Percentiles rank a stretch among this genome's conserved stretches.
Evolutionary conservation across 805 yeast species (phyloP).

Genomic region (Candida awuae): DNA sequence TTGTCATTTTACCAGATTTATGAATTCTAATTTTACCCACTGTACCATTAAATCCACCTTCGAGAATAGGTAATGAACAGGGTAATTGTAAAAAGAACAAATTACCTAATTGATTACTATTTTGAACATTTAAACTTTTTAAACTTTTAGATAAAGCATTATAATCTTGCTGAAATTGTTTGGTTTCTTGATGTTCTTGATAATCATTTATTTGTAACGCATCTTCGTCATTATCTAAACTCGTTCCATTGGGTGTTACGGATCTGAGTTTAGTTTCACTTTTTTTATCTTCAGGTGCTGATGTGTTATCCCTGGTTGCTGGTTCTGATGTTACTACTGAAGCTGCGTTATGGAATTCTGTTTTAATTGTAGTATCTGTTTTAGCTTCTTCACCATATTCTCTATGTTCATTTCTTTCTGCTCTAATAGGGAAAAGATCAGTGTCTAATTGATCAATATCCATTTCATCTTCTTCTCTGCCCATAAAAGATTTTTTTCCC

Average conservation of each 20-base stretch:
- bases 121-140: slow-evolving; percentile 11
- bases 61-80: slow-evolving; percentile 21
- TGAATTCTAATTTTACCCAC: slow-evolving; percentile 73
- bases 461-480: slow-evolving; percentile 14
- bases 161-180: slow-evolving; percentile 33
- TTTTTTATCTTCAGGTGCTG: too few species aligned
- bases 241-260: slow-evolving; percentile 1
- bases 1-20: slow-evolving; percentile 72
- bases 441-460: slow-evolving; percentile 38
- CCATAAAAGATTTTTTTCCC: slow-evolving; percentile 3
- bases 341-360: slow-evolving; percentile 23
- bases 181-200: slow-evolving; percentile 31
- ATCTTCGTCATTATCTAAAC: slow-evolving; percentile 6
- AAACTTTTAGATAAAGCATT: slow-evolving; percentile 12
- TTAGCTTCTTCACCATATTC: slow-evolving; percentile 27
- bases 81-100: slow-evolving; percentile 27
- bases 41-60: slow-evolving; percentile 37
- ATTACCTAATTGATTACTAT: slow-evolving; percentile 6
- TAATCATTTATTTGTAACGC: slow-evolving; percentile 18
- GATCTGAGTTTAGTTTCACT: neutral
- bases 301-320: slow-evolving; percentile 20
- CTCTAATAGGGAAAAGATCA: slow-evolving; percentile 62
- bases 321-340: slow-evolving; percentile 20
- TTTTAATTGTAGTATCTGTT: slow-evolving; percentile 29
- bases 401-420: slow-evolving; percentile 43